Evolutionary conservation across 2,329 filamentous ascomycete genomes (phyloP).

Genomic region (Orbilia oligospora): DNA sequence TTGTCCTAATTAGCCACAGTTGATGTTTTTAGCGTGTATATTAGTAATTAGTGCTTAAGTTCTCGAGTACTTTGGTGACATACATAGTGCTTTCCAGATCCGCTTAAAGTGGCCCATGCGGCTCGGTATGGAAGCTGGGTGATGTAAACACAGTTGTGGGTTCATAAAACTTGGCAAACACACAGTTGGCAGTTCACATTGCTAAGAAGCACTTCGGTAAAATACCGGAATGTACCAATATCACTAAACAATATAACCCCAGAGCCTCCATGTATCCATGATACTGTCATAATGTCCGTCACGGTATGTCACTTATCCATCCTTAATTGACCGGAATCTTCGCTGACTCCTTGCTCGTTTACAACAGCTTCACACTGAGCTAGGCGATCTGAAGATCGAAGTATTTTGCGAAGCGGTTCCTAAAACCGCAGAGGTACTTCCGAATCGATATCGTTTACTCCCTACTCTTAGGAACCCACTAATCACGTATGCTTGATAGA

Average conservation of each 20-base stretch:
- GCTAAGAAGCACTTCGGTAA: not conserved
- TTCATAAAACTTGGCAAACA: slow-evolving; percentile 3
- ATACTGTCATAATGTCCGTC: slow-evolving; percentile 30
- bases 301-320: slow-evolving; percentile 24
- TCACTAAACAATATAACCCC: not conserved
- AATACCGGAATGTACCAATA: not conserved
- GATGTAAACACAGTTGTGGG: not conserved
- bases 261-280: not conserved
- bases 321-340: not conserved
- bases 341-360: not conserved
- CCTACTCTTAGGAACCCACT: not conserved
- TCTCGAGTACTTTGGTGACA: not conserved
- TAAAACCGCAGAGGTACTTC: slow-evolving; percentile 82
- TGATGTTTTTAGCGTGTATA: slow-evolving; percentile 28
- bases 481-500: slow-evolving; percentile 70
- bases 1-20: not conserved
- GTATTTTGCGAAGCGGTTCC: slow-evolving; percentile 96
- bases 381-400: slow-evolving; percentile 93
- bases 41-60: too few species aligned
- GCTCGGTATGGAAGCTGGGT: not conserved
- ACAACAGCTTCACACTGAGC: slow-evolving; percentile 80
- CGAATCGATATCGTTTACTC: slow-evolving; percentile 1
- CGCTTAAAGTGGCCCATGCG: not conserved
- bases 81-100: not conserved
- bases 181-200: not conserved